Conservation (phyloP, 1,284 basidiomycete genomes). For the Phlebopus sp. region DNA sequence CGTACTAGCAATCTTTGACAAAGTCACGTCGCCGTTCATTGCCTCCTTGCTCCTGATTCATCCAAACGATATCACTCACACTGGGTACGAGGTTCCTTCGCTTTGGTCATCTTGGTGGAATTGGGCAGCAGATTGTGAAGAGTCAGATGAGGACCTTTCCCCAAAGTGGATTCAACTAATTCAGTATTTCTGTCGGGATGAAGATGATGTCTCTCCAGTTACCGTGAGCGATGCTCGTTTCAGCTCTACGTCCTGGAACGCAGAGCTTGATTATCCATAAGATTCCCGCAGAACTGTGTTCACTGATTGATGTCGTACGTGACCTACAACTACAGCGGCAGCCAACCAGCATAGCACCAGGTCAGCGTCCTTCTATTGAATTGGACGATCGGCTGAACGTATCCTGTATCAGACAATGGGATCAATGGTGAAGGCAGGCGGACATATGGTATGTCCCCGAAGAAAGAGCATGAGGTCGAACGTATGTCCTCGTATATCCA, state of each 20-base stretch:
- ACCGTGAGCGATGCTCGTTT: conserved; percentile 16
- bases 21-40: conserved; percentile 17
- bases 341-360: conserved; percentile 3
- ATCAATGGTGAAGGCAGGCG: conserved; percentile 6
- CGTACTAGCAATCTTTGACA: conserved; percentile 15
- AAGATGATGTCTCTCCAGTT: conserved; percentile 4
- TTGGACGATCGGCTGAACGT: neutral
- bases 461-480: conserved; percentile 52
- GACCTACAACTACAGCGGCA: conserved; percentile 27
- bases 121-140: conserved; percentile 21
- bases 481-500: conserved; percentile 43
- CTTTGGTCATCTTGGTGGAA: conserved; percentile 30
- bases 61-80: conserved; percentile 26
- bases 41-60: conserved; percentile 26
- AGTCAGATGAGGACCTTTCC: neutral
- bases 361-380: conserved; percentile 11
- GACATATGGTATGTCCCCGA: conserved; percentile 49
- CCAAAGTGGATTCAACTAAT: conserved; percentile 29
- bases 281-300: conserved; percentile 27
- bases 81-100: conserved; percentile 9
- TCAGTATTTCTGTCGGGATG: conserved; percentile 21
- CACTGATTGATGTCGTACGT: conserved; percentile 25
- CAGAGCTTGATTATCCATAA: conserved; percentile 5
- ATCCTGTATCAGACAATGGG: conserved; percentile 12
- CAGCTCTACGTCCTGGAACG: neutral